Evolutionary conservation across 176 grass and related monocot genomes (phyloP).

Genomic region (Oryza meyeriana): DNA sequence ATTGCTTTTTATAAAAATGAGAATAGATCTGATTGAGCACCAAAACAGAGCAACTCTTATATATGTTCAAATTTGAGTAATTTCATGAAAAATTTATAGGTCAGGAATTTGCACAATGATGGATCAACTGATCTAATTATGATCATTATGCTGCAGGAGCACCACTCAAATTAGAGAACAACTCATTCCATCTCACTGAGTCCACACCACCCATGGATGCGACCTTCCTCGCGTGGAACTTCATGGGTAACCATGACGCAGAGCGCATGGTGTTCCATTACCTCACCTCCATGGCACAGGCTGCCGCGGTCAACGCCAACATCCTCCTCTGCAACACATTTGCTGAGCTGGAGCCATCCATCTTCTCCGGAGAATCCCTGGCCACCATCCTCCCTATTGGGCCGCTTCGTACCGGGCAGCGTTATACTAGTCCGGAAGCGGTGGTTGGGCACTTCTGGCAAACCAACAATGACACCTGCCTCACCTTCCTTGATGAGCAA

Average conservation of each 20-base stretch:
- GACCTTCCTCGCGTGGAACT: constrained; percentile 31
- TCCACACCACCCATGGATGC: constrained; percentile 13
- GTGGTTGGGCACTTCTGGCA: constrained; percentile 39
- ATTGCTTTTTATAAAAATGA: no score
- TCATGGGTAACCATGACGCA: constrained; percentile 21
- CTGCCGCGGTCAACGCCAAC: constrained; percentile 9
- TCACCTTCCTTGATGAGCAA: constrained; percentile 56
- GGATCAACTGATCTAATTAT: no score
- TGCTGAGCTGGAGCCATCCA: constrained; percentile 29
- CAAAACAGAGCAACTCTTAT: no score
- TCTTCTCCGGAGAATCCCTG: not conserved
- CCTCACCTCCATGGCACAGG: not conserved
- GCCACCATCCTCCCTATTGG: constrained; percentile 29
- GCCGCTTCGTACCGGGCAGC: constrained; percentile 36
- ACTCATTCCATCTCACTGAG: not conserved
- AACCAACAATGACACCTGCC: constrained; percentile 15
- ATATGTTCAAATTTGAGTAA: no score
- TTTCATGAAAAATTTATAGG: no score
- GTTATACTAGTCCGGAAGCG: not conserved
- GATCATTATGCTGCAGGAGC: not conserved
- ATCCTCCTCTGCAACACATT: constrained; percentile 52
- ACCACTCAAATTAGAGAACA: constrained; percentile 4
- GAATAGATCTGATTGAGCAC: no score
- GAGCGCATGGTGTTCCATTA: constrained; percentile 30
- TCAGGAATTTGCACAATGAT: no score